Conservation (phyloP, 495 filamentous ascomycete species). For the Neurospora sp. region DNA sequence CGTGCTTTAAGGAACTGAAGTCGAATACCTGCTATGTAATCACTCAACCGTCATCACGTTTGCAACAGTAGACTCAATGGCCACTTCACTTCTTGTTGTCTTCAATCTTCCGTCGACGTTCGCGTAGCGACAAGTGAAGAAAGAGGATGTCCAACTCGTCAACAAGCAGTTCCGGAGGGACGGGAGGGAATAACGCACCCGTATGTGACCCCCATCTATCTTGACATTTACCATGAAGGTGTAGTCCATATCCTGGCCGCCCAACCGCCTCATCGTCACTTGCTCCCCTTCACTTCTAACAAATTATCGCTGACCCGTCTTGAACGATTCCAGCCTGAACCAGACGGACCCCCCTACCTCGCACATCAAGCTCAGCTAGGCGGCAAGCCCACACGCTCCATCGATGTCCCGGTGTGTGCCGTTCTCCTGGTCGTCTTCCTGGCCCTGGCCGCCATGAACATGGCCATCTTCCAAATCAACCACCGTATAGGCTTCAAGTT, state of each 20-base stretch:
- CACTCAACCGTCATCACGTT: neutral
- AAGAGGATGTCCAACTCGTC: neutral
- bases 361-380: constrained; percentile 43
- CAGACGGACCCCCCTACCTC: constrained; percentile 24
- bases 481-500: constrained; percentile 52
- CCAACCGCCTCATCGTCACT: neutral
- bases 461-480: constrained; percentile 57
- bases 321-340: neutral
- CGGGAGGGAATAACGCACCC: neutral
- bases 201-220: neutral
- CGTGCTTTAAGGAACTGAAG: neutral
- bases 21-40: neutral
- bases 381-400: constrained; percentile 39
- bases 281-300: neutral
- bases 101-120: neutral
- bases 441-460: constrained; percentile 47
- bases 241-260: neutral
- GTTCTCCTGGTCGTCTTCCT: constrained; percentile 60
- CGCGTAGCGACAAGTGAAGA: neutral
- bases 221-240: neutral
- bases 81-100: neutral
- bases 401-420: constrained; percentile 57
- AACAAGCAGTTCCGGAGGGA: neutral
- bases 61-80: neutral
- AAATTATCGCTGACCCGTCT: neutral